Evolutionary conservation across 2,329 filamentous ascomycete genomes (phyloP).

Genomic region (Botryotinia narcissicola): DNA sequence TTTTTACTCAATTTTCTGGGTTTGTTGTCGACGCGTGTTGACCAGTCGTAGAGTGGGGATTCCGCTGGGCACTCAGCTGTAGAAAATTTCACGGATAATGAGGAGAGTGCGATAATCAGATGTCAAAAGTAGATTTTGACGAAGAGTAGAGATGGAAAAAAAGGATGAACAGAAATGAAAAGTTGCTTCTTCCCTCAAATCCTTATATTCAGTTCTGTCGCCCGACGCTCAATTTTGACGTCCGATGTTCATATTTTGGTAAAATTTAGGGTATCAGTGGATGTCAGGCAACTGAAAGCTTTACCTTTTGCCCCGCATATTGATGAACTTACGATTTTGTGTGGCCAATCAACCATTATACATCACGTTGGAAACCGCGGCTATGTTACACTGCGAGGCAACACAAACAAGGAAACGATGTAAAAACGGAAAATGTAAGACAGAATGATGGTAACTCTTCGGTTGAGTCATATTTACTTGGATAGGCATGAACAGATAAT

Average conservation of each 20-base stretch:
- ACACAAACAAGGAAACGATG: slow-evolving; percentile 2
- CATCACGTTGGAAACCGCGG: slow-evolving; percentile 9
- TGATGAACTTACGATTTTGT: not conserved
- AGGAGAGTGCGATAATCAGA: not conserved
- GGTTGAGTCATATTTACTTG: not conserved
- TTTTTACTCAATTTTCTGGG: slow-evolving; percentile 9
- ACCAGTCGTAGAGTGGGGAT: not conserved
- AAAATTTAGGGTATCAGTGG: slow-evolving; percentile 3
- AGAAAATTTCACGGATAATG: not conserved
- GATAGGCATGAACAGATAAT: not conserved
- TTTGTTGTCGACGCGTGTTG: not conserved
- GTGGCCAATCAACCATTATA: slow-evolving; percentile 1
- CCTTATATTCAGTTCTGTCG: slow-evolving; percentile 3
- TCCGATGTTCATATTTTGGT: slow-evolving; percentile 10
- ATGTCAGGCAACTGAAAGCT: slow-evolving; percentile 10
- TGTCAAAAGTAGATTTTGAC: not conserved
- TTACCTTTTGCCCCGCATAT: slow-evolving; percentile 11
- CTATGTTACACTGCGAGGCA: slow-evolving; percentile 4
- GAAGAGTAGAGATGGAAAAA: not conserved
- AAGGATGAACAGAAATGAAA: not conserved
- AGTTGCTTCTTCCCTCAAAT: not conserved
- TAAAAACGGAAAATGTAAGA: not conserved
- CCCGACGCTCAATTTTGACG: slow-evolving; percentile 2
- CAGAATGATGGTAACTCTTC: not conserved
- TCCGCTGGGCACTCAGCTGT: not conserved